These are phyloP conservation scores for Schwanniomyces sp. DNA, from an alignment of 805 yeast genomes.

Conservation along the genomic window DNA sequence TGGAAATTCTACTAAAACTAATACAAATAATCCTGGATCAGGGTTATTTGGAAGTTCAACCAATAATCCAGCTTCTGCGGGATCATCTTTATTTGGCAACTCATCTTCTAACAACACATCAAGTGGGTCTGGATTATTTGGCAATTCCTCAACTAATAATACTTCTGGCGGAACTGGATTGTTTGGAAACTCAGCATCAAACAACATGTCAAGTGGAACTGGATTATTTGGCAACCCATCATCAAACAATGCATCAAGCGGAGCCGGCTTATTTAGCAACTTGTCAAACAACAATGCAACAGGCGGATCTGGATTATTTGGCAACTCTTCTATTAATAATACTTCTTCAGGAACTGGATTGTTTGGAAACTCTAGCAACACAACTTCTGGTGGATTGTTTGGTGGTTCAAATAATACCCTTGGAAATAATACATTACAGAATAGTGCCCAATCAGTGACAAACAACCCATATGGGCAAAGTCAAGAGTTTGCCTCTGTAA, in stretches of 20 bases:
- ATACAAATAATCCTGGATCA: not conserved
- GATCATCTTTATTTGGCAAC: slow-evolving; percentile 23
- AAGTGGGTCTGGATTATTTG: slow-evolving; percentile 14
- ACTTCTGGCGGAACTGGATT: slow-evolving; percentile 12
- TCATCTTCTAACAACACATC: too few relatives aligned
- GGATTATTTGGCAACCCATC: slow-evolving; percentile 19
- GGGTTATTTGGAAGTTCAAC: slow-evolving; percentile 13
- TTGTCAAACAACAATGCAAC: too few relatives aligned
- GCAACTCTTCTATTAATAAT: slow-evolving; percentile 11
- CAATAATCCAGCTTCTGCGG: not conserved
- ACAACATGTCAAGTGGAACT: not conserved
- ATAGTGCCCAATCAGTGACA: not conserved
- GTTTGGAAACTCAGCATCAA: slow-evolving; percentile 14
- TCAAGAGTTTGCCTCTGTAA: slow-evolving; percentile 20
- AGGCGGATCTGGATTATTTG: slow-evolving; percentile 14
- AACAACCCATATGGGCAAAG: slow-evolving; percentile 31
- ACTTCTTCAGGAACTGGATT: slow-evolving; percentile 14
- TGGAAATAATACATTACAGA: not conserved
- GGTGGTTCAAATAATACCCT: slow-evolving; percentile 6
- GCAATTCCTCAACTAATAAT: slow-evolving; percentile 10
- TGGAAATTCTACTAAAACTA: slow-evolving; percentile 15
- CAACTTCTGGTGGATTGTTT: slow-evolving; percentile 8
- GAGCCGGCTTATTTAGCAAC: slow-evolving; percentile 13
- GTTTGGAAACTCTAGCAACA: slow-evolving; percentile 8
- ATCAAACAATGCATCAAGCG: slow-evolving; percentile 12